Evolutionary conservation across 2,329 filamentous ascomycete species (phyloP), one percentile per base, ranked within the genome.

Genomic region (Pseudogymnoascus sp.): DNA sequence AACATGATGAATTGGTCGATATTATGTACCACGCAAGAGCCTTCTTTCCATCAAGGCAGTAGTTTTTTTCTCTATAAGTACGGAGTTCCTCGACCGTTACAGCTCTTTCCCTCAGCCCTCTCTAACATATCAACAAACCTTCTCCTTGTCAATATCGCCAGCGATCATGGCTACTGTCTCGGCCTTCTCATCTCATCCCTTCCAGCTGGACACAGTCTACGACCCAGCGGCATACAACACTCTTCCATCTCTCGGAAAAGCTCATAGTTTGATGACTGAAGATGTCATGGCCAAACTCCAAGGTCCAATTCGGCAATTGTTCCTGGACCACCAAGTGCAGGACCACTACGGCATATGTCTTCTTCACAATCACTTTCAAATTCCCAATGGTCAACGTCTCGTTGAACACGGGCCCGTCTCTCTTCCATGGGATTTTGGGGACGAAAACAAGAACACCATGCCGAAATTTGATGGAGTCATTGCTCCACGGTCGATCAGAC

Each of bases 231-330:
- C 43, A 19, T 48, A 48, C 43, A 25, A 48, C 31, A 21, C 54
- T 23, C 25, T 60, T 60, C 21, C 54, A 60, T 60, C 54, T 60
- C 54, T 60, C n/a, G 21, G 54, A 60, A 23, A 60, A 31, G 54
- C 54, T 31, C 25, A 60, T 28, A 60, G 23, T 28, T 21, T 21
- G 23, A 21, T 60, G 54, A 60, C 54, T 16, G n/a, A n/a, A 23
- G 25, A 60, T 60, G 25, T 3, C 54, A 31, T 60, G 16, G 25
- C n/a, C 54, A 60, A 60, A 60, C 54, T 60, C 31, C n/a, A 19
- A 31, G 54, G 54, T 23, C 54, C 31, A 28, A 28, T 60, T 28
- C 54, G 54, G 54, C 23, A 19, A 31, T 23, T 60, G 31, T 60
- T 60, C 23, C 54, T 60, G 54, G 54, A 31, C 54, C 54, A 60